Percentiles rank a stretch among this genome's conserved stretches.
These are phyloP conservation scores for Ceratobasidium theobromae DNA, from an alignment of 1,284 basidiomycete genomes.

Conservation along the genomic window DNA sequence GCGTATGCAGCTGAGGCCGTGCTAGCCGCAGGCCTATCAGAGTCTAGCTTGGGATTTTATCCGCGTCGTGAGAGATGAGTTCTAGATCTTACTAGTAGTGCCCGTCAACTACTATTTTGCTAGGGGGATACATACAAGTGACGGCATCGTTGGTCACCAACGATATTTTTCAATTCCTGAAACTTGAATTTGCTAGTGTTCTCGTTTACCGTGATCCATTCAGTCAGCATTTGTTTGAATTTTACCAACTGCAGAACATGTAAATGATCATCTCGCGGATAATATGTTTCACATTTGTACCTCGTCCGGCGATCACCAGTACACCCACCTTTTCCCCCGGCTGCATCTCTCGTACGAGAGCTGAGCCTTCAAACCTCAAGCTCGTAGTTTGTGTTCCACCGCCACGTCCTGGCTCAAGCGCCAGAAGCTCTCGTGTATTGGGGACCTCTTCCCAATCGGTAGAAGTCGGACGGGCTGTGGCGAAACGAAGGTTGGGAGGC, in stretches of 20 bases:
- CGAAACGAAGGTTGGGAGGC: slow-evolving; percentile 17
- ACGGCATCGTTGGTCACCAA: too few species aligned
- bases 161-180: too few species aligned
- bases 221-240: neutral
- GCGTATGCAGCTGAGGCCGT: too few species aligned
- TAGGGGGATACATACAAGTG: too few species aligned
- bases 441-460: slow-evolving; percentile 14
- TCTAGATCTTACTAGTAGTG: too few species aligned
- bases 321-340: slow-evolving; percentile 17
- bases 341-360: neutral
- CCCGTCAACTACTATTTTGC: too few species aligned
- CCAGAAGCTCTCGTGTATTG: neutral
- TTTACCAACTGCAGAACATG: slow-evolving; percentile 22
- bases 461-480: neutral
- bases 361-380: neutral
- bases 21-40: too few species aligned
- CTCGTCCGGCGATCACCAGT: slow-evolving; percentile 1
- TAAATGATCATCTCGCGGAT: neutral
- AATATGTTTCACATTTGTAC: neutral
- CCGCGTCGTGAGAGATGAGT: too few species aligned
- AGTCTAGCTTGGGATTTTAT: too few species aligned
- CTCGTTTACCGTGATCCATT: too few species aligned
- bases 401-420: slow-evolving; percentile 1
- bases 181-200: neutral
- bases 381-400: too few species aligned